Percentiles rank a stretch among this genome's conserved stretches.
phyloP scores from a whole-genome alignment of 352 stramenopile genomes.

The Phytophthora agathidicida region DNA sequence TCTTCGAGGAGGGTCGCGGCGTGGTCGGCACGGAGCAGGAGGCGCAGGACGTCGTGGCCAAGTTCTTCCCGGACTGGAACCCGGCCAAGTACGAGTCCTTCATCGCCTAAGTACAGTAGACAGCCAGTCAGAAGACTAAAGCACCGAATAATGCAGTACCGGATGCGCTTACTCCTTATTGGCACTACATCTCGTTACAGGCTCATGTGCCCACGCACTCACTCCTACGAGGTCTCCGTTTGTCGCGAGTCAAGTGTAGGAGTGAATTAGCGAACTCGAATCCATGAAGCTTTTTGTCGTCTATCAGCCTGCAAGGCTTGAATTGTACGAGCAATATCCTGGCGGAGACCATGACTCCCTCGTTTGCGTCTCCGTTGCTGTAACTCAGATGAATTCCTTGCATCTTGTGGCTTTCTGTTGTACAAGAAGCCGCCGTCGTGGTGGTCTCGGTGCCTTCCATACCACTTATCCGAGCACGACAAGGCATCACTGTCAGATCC shows the following conservation, averaged over 20 bases:
- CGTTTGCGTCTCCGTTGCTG: background rate
- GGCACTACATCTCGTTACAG: too few relatives aligned
- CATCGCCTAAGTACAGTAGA: constrained; percentile 10
- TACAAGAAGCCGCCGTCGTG: background rate
- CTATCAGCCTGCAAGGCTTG: constrained; percentile 43
- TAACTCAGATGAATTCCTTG: background rate
- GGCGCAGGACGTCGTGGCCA: constrained; percentile 17
- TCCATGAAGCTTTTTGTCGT: constrained; percentile 41
- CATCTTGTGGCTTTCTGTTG: background rate
- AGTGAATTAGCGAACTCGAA: constrained; percentile 15
- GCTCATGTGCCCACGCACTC: too few relatives aligned
- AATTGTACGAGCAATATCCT: constrained; percentile 32
- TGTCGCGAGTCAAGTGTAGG: too few relatives aligned
- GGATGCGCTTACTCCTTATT: too few relatives aligned
- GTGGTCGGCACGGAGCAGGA: constrained; percentile 16
- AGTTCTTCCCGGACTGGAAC: constrained; percentile 29
- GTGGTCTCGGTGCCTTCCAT: background rate
- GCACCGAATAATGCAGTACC: too few relatives aligned
- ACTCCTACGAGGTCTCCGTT: too few relatives aligned
- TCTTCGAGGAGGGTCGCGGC: constrained; percentile 28
- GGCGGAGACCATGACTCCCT: constrained; percentile 1
- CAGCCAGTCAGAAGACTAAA: too few relatives aligned
- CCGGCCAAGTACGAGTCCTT: constrained; percentile 22
- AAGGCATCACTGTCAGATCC: background rate
- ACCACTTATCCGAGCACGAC: background rate